Percentiles rank a stretch among this genome's conserved stretches.
Conservation (phyloP, 495 filamentous ascomycete species). For the Xylaria curta region DNA sequence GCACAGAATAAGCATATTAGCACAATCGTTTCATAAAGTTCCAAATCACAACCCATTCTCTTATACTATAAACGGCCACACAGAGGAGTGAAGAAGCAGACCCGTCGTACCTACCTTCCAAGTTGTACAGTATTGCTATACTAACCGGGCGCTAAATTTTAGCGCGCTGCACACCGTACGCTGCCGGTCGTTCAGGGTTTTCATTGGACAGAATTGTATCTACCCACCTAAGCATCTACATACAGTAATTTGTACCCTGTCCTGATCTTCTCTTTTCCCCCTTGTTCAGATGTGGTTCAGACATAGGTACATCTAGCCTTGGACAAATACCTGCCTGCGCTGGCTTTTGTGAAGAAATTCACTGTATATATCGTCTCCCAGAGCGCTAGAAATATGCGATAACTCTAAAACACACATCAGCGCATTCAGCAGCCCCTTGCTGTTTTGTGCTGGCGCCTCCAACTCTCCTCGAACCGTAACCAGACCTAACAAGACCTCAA, state of each 20-base stretch:
- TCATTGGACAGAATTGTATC: neutral
- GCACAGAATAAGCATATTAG: neutral
- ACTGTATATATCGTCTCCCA: neutral
- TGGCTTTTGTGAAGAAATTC: neutral
- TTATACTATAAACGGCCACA: neutral
- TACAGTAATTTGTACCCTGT: too few species aligned
- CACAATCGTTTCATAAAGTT: neutral
- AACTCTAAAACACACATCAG: slow-evolving; percentile 6
- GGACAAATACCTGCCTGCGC: neutral
- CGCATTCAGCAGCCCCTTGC: neutral
- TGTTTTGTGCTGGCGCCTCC: neutral
- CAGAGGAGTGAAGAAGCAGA: neutral
- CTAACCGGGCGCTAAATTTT: slow-evolving; percentile 6
- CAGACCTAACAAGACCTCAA: neutral
- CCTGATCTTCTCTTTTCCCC: neutral
- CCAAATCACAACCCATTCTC: neutral
- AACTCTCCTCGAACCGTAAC: neutral
- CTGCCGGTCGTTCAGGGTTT: neutral
- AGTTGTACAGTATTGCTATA: too few species aligned
- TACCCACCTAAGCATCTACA: too few species aligned
- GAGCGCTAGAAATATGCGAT: slow-evolving; percentile 19
- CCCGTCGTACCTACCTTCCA: too few species aligned
- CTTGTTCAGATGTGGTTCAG: neutral
- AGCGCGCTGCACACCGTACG: neutral
- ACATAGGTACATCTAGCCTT: neutral